These are phyloP conservation scores for Solanum medicagineum DNA, from an alignment of 257 asterid species.

Conservation along the genomic window DNA sequence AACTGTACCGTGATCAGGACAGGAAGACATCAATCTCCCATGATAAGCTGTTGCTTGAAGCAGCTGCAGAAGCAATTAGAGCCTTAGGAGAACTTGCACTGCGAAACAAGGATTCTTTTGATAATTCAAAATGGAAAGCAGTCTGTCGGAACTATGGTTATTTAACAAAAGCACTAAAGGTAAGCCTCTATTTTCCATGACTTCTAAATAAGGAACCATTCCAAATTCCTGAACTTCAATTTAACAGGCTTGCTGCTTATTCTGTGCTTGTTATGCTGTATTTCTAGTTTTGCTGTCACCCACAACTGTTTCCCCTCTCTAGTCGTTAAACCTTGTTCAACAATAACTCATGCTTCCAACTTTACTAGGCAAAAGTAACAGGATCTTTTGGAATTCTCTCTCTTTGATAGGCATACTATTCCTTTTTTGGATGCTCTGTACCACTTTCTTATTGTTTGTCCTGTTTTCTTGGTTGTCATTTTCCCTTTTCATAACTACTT, in stretches of 20 bases:
- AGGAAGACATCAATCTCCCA: conserved; percentile 54
- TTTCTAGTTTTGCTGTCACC: neutral
- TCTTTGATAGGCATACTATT: neutral
- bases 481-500: neutral
- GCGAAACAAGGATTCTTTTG: conserved; percentile 2
- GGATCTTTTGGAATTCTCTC: neutral
- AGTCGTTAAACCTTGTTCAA: neutral
- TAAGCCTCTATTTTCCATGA: conserved; percentile 12
- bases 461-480: neutral
- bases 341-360: neutral
- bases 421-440: neutral
- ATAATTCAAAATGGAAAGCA: conserved; percentile 26
- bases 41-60: conserved; percentile 59
- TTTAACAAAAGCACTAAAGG: conserved; percentile 57
- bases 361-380: neutral
- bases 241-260: neutral
- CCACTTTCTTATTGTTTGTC: neutral
- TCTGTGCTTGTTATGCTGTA: neutral
- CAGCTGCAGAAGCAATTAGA: conserved; percentile 48
- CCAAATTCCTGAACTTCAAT: neutral
- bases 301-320: neutral
- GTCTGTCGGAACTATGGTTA: conserved; percentile 39
- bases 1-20: conserved; percentile 38
- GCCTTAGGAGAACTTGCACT: conserved; percentile 33
- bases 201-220: neutral